Evolutionary conservation across 345 rosid species (phyloP).

Genomic region (Corchorus olitorius): DNA sequence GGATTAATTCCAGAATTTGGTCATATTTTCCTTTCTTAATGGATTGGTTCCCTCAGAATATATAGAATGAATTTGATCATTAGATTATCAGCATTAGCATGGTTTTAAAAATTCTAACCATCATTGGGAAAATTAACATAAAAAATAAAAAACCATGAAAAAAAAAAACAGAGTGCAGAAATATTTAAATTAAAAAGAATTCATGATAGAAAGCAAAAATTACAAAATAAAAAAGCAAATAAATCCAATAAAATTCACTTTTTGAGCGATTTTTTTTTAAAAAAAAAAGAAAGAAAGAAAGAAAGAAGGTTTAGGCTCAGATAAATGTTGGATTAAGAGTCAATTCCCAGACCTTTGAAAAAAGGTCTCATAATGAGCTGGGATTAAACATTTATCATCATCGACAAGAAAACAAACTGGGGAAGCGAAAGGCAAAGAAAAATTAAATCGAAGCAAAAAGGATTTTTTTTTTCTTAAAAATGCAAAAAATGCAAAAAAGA

Average conservation of each 20-base stretch:
- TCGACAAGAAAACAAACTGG: background rate
- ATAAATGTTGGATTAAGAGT: background rate
- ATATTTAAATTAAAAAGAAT: background rate
- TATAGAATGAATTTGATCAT: too few relatives aligned
- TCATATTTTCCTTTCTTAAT: too few relatives aligned
- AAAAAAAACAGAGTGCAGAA: background rate
- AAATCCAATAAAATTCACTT: background rate
- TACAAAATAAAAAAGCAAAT: background rate
- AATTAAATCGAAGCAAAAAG: background rate
- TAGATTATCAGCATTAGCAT: too few relatives aligned
- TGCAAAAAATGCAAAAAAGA: too few relatives aligned
- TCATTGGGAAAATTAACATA: too few relatives aligned
- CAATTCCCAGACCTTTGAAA: background rate
- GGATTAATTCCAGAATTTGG: too few relatives aligned
- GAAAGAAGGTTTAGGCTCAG: background rate
- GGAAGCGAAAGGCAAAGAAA: background rate
- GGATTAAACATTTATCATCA: slow-evolving; percentile 12
- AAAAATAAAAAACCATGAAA: background rate
- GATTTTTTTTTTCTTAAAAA: too few relatives aligned
- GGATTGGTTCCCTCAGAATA: too few relatives aligned
- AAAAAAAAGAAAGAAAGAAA: background rate
- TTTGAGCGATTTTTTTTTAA: background rate
- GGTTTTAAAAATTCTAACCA: too few relatives aligned
- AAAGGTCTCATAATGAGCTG: slow-evolving; percentile 18
- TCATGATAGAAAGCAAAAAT: too few relatives aligned